Conservation (phyloP, 768 basidiomycete species). For the Ramaria sp. region DNA sequence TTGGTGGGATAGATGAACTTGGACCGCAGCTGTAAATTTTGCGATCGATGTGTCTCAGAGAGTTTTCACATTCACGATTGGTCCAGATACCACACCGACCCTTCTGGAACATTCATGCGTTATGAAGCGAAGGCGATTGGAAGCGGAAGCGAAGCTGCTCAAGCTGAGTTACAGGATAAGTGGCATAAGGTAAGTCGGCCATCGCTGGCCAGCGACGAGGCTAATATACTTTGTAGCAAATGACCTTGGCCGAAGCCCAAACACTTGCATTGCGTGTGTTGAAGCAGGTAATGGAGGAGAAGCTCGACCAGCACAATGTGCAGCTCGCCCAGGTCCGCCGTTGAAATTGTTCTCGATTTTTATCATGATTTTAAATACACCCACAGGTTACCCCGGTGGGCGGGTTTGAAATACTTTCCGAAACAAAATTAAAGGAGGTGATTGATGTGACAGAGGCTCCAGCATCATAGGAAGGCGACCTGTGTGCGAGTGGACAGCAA, state of each 20-base stretch:
- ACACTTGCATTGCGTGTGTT: conserved; percentile 76
- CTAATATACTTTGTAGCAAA: conserved; percentile 49
- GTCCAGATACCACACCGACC: conserved; percentile 89
- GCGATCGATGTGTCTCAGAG: not conserved
- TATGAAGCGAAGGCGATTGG: conserved; percentile 99
- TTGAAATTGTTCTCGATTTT: not conserved
- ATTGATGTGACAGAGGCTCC: conserved; percentile 50
- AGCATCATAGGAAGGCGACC: not conserved
- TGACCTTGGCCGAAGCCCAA: conserved; percentile 84
- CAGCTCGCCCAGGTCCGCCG: conserved; percentile 81
- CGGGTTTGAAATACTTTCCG: conserved; percentile 87
- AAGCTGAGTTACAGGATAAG: conserved; percentile 93
- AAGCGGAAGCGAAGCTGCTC: conserved; percentile 94
- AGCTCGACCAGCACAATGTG: conserved; percentile 96
- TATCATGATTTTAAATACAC: conserved; percentile 1
- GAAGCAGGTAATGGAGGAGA: conserved; percentile 99
- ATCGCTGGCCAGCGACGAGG: not conserved
- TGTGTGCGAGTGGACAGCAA: no score
- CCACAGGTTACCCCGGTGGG: conserved; percentile 63
- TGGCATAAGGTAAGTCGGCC: conserved; percentile 70
- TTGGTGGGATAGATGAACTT: conserved; percentile 93
- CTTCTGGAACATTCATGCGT: conserved; percentile 92
- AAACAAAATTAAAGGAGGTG: conserved; percentile 67
- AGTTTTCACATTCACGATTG: not conserved
- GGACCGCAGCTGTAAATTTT: conserved; percentile 85